Evolutionary conservation across 129 eudicot species (phyloP).

Genomic region (Helianthus annuus): HanXRQr2.0-SUNRISE NC_035441.2:165745667-165746166

Average conservation of each 20-base stretch:
- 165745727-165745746: neutral
- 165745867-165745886: neutral
- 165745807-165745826: constrained; percentile 15
- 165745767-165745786: constrained; percentile 6
- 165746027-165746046: neutral
- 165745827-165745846: neutral
- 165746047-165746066: constrained; percentile 1
- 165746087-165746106: neutral
- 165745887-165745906: constrained; percentile 1
- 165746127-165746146: constrained; percentile 12
- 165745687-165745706: too few relatives aligned
- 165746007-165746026: neutral
- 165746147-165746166: constrained; percentile 13
- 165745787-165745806: neutral
- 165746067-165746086: neutral
- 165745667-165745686: too few relatives aligned
- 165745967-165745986: constrained; percentile 2
- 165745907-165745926: constrained; percentile 11
- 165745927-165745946: neutral
- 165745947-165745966: constrained; percentile 1
- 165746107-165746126: constrained; percentile 2
- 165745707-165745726: too few relatives aligned
- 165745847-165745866: neutral
- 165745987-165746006: constrained; percentile 12
- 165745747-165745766: neutral